Percentiles rank a stretch among this genome's conserved stretches.
phyloP scores from a whole-genome alignment of 306 rosid genomes.

The Begonia fuchsioides region DNA sequence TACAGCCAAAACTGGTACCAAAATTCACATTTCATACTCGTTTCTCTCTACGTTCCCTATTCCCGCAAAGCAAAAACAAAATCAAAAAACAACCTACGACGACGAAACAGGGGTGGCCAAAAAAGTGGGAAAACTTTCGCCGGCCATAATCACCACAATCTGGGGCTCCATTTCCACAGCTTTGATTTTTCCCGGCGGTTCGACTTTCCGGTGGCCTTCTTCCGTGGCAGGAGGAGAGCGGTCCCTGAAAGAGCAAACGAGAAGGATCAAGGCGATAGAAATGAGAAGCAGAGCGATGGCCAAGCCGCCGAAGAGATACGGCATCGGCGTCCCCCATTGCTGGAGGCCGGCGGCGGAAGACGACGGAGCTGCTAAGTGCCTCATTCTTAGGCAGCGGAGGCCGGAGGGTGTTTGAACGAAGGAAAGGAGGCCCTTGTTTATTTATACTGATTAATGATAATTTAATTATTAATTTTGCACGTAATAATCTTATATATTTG shows the following conservation, averaged over 20 bases:
- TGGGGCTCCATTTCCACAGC: constrained; percentile 12
- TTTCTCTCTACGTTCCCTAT: too few species aligned
- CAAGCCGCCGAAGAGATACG: constrained; percentile 70
- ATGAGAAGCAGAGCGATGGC: constrained; percentile 41
- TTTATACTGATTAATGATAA: too few species aligned
- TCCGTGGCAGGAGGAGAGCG: constrained; percentile 10
- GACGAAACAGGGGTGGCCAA: constrained; percentile 22
- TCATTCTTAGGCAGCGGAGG: constrained; percentile 1
- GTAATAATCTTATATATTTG: too few species aligned
- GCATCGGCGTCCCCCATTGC: constrained; percentile 64
- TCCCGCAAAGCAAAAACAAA: background rate
- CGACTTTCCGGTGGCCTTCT: constrained; percentile 10
- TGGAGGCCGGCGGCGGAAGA: constrained; percentile 3
- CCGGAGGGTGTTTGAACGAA: background rate
- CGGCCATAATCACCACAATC: constrained; percentile 41
- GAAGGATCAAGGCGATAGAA: constrained; percentile 46
- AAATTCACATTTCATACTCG: too few species aligned
- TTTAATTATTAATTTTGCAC: too few species aligned
- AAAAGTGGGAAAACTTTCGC: constrained; percentile 27
- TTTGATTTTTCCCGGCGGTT: background rate
- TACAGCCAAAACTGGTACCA: too few species aligned
- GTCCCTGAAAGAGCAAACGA: constrained; percentile 40
- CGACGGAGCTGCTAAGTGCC: background rate
- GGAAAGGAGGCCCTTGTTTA: too few species aligned
- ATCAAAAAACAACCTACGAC: background rate